Conservation (phyloP, 1,284 basidiomycete species). For the Trametes versicolor region DNA sequence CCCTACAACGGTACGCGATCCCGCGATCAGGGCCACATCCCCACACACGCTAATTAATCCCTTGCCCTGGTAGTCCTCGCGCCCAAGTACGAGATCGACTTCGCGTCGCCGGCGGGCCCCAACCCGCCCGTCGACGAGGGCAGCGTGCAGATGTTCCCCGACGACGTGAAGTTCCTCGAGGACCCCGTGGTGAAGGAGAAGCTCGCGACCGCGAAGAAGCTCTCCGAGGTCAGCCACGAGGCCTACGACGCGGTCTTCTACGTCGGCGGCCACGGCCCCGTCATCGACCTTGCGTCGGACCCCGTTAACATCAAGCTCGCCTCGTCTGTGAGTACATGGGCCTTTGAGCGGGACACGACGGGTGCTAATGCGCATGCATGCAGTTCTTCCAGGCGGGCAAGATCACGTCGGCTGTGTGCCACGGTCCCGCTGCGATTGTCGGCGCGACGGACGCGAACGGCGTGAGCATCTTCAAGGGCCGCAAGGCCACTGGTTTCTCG, state of each 20-base stretch:
- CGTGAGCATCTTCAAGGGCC: constrained; percentile 72
- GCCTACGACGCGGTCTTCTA: constrained; percentile 84
- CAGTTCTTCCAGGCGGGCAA: constrained; percentile 72
- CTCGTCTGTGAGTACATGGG: constrained; percentile 53
- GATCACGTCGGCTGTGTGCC: constrained; percentile 76
- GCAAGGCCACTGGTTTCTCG: constrained; percentile 73
- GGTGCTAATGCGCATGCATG: background rate
- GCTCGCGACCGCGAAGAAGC: constrained; percentile 67
- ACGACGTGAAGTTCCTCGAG: constrained; percentile 71
- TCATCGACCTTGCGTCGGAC: constrained; percentile 73
- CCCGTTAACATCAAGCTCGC: constrained; percentile 66
- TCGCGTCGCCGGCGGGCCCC: constrained; percentile 76
- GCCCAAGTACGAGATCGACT: constrained; percentile 68
- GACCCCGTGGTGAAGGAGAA: constrained; percentile 67
- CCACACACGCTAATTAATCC: background rate
- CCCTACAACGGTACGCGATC: constrained; percentile 67
- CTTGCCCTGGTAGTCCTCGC: constrained; percentile 52
- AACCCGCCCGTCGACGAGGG: constrained; percentile 76
- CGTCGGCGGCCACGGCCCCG: constrained; percentile 80
- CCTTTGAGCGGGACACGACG: background rate
- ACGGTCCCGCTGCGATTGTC: constrained; percentile 73
- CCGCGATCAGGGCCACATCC: background rate
- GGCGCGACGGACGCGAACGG: constrained; percentile 62
- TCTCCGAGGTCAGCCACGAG: constrained; percentile 64
- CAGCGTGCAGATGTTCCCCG: constrained; percentile 69